These are phyloP conservation scores for Candida mattraensis DNA, from an alignment of 805 yeast species.

Conservation along the genomic window DNA sequence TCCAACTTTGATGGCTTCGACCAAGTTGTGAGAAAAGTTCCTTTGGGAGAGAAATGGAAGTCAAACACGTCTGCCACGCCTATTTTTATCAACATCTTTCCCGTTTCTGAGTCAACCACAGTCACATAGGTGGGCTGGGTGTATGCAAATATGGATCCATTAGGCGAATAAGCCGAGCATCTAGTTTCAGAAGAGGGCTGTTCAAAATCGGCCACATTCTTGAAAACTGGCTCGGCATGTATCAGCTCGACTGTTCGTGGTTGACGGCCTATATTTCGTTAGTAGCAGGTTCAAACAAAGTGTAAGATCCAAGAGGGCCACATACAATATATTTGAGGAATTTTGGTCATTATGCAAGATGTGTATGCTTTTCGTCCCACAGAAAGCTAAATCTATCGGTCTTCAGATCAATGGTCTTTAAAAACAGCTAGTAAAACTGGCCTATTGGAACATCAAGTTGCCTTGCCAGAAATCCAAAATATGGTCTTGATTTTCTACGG, in stretches of 20 bases:
- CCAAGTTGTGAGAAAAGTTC: constrained; percentile 83
- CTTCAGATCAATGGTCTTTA: too few species aligned
- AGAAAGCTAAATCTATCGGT: too few species aligned
- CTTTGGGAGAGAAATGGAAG: constrained; percentile 84
- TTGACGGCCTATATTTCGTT: constrained; percentile 45
- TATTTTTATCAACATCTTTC: constrained; percentile 46
- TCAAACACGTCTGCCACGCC: constrained; percentile 72
- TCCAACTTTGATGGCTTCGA: constrained; percentile 71
- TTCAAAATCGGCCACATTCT: constrained; percentile 29
- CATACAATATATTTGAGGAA: constrained; percentile 32
- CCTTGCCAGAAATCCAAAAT: too few species aligned
- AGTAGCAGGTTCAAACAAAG: constrained; percentile 6
- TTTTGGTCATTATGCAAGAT: constrained; percentile 18
- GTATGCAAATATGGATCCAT: constrained; percentile 70
- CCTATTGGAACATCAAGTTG: too few species aligned
- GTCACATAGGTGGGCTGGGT: constrained; percentile 63
- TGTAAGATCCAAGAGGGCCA: background rate
- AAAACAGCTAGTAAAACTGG: too few species aligned
- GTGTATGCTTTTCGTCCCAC: too few species aligned
- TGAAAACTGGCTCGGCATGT: constrained; percentile 45
- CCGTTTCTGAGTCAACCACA: constrained; percentile 55
- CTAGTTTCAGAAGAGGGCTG: constrained; percentile 50
- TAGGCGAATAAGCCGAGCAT: constrained; percentile 62
- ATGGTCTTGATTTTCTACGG: too few species aligned
- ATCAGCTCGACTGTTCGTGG: constrained; percentile 56